Percentiles rank a stretch among this genome's conserved stretches.
These are phyloP conservation scores for Globisporangium abappressorium DNA, from an alignment of 352 stramenopile species.

Conservation along the genomic window DNA sequence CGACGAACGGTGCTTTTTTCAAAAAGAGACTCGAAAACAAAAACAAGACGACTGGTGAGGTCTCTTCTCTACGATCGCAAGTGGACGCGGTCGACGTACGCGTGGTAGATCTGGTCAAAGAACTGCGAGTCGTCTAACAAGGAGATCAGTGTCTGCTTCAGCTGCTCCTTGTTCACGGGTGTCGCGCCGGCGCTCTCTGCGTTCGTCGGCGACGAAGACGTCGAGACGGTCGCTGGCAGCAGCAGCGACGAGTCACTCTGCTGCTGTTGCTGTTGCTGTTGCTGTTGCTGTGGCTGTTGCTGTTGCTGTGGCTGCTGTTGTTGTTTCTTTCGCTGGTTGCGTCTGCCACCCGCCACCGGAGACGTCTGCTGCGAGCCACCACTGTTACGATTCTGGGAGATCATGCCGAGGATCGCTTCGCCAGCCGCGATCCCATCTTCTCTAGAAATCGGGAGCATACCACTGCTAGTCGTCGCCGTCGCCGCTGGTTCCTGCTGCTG, in stretches of 20 bases:
- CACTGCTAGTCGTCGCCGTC: slow-evolving; percentile 22
- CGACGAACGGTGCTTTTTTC: background rate
- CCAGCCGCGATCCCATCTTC: slow-evolving; percentile 79
- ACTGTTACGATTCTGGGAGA: slow-evolving; percentile 40
- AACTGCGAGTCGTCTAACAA: slow-evolving; percentile 81
- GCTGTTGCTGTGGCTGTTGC: no score
- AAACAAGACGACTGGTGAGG: background rate
- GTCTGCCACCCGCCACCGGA: slow-evolving; percentile 3
- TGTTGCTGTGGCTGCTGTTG: no score
- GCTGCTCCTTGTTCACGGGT: slow-evolving; percentile 79
- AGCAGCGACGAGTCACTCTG: slow-evolving; percentile 13
- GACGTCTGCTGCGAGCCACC: slow-evolving; percentile 11
- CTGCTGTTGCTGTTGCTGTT: slow-evolving; percentile 23
- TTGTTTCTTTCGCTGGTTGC: slow-evolving; percentile 21
- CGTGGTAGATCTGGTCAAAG: slow-evolving; percentile 88
- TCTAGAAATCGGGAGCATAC: slow-evolving; percentile 68
- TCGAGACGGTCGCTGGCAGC: slow-evolving; percentile 9
- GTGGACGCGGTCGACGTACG: slow-evolving; percentile 70
- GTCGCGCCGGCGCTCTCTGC: slow-evolving; percentile 10
- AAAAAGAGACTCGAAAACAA: slow-evolving; percentile 5
- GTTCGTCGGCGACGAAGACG: slow-evolving; percentile 9
- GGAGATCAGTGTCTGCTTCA: slow-evolving; percentile 82
- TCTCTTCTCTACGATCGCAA: slow-evolving; percentile 31
- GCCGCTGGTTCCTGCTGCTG: slow-evolving; percentile 25
- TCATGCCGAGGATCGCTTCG: slow-evolving; percentile 83